Evolutionary conservation across 169 alveolate genomes (phyloP).

Genomic region (Eimeria sp.): DNA sequence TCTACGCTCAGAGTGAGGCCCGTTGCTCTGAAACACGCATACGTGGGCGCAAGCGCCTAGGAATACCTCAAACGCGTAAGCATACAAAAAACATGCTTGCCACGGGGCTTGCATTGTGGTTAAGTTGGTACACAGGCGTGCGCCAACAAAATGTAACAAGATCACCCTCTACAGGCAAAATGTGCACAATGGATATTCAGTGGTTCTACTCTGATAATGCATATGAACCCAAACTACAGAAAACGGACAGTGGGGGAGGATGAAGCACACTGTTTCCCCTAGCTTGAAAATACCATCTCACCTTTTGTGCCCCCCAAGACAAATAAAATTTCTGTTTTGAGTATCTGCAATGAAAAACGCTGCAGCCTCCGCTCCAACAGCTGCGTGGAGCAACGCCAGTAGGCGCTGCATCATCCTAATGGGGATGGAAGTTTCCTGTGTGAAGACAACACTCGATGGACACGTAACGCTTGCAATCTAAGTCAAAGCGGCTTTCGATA

Average conservation of each 20-base stretch:
- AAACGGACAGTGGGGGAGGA: not conserved
- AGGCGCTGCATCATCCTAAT: constrained; percentile 78
- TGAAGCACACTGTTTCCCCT: not conserved
- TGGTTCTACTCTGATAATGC: not conserved
- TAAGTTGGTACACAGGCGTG: not conserved
- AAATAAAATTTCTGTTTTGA: constrained; percentile 71
- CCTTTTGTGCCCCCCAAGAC: constrained; percentile 82
- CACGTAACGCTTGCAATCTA: not conserved
- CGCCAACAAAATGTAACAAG: not conserved
- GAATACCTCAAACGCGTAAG: not conserved
- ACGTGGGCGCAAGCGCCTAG: not conserved
- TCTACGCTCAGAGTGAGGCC: constrained; percentile 61
- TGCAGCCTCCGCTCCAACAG: constrained; percentile 80
- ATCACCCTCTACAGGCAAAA: not conserved
- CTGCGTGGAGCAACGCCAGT: constrained; percentile 66
- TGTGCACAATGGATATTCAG: not conserved
- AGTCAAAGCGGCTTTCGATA: not conserved
- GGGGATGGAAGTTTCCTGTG: constrained; percentile 77
- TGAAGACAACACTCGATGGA: not conserved
- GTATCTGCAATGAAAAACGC: constrained; percentile 82
- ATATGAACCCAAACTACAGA: not conserved
- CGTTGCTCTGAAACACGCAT: constrained; percentile 61
- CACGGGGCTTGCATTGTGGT: not conserved
- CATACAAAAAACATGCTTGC: not conserved
- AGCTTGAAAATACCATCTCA: not conserved